phyloP scores from a whole-genome alignment of 2,329 filamentous ascomycete species.

The Pseudogymnoascus sp. region DNA sequence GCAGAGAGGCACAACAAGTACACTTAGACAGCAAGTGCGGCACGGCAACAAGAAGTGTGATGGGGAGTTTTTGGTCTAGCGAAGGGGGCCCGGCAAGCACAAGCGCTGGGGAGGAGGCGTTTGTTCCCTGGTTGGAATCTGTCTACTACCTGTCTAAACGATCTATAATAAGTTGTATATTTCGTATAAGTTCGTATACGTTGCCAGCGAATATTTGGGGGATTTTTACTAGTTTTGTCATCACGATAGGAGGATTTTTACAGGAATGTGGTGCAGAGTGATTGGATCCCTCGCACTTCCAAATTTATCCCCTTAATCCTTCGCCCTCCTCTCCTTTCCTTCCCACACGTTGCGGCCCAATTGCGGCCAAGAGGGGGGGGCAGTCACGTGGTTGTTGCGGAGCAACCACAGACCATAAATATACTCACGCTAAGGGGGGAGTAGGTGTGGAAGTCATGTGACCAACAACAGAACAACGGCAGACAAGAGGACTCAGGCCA shows the following conservation, averaged over 20 bases:
- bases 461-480: background rate
- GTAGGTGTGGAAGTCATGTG: background rate
- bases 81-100: background rate
- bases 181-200: background rate
- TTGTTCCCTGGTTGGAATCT: background rate
- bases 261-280: background rate
- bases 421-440: background rate
- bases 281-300: background rate
- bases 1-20: background rate
- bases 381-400: background rate
- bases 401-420: background rate
- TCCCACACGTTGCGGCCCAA: background rate
- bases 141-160: background rate
- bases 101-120: background rate
- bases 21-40: background rate
- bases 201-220: background rate
- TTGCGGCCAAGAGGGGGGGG: background rate
- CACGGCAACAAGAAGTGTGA: background rate
- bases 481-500: background rate
- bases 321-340: background rate
- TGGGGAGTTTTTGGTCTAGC: background rate
- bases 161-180: background rate
- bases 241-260: background rate
- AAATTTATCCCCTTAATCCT: slow-evolving; percentile 1
- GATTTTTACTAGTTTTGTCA: background rate